phyloP scores from a whole-genome alignment of 768 basidiomycete genomes.

The Boletus sp. region DNA sequence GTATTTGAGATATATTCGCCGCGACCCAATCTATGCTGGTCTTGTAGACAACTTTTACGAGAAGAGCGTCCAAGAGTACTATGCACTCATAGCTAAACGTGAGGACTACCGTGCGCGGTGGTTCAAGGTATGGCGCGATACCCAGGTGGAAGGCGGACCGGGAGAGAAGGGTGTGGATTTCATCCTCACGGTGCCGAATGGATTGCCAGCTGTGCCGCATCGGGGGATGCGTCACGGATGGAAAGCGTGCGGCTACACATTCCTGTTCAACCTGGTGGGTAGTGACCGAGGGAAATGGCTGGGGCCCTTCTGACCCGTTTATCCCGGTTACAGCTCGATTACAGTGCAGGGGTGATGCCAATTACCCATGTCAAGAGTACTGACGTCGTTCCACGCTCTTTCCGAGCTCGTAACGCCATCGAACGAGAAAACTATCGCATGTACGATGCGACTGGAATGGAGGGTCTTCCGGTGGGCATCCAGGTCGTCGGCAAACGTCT shows the following conservation, averaged over 20 bases:
- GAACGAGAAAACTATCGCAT: conserved; percentile 40
- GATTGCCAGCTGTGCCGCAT: conserved; percentile 58
- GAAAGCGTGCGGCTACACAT: conserved; percentile 60
- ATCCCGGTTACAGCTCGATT: conserved; percentile 36
- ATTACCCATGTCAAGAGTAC: conserved; percentile 37
- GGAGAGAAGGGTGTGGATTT: conserved; percentile 54
- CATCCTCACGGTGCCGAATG: conserved; percentile 57
- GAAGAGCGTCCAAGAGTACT: conserved; percentile 52
- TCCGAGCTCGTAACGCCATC: conserved; percentile 33
- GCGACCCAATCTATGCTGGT: conserved; percentile 52
- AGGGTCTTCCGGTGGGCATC: conserved; percentile 44
- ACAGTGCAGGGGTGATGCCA: conserved; percentile 44
- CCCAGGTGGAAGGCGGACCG: conserved; percentile 18
- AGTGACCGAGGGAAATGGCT: not conserved
- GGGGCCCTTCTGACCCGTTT: not conserved
- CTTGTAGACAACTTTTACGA: conserved; percentile 46
- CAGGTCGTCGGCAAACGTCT: conserved; percentile 42
- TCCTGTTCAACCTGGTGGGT: conserved; percentile 63
- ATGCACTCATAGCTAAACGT: conserved; percentile 44
- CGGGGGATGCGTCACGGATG: conserved; percentile 51
- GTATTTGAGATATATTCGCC: conserved; percentile 50
- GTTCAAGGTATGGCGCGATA: conserved; percentile 34
- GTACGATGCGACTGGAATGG: conserved; percentile 41
- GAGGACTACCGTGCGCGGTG: conserved; percentile 41
- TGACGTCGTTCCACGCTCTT: conserved; percentile 30